These are phyloP conservation scores for Lichtheimia corymbifera DNA, from an alignment of 371 early-diverging fungal species.

Conservation along the genomic window DNA sequence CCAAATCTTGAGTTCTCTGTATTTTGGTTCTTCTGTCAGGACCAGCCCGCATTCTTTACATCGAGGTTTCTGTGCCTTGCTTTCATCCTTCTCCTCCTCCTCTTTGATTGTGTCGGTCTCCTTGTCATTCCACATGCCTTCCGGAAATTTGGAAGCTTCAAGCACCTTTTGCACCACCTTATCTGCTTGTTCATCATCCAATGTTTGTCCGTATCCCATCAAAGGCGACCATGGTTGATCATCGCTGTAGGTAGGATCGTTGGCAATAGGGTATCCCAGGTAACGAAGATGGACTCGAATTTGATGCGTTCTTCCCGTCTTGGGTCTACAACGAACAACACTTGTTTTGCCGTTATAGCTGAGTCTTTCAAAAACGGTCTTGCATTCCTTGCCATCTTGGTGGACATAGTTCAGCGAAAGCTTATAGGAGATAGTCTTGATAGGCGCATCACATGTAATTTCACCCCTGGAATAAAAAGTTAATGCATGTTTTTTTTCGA, in stretches of 20 bases:
- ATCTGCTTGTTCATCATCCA: slow-evolving; percentile 2
- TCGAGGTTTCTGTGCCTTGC: slow-evolving; percentile 17
- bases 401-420: slow-evolving; percentile 86
- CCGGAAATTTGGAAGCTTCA: slow-evolving; percentile 6
- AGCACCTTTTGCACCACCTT: slow-evolving; percentile 9
- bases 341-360: slow-evolving; percentile 68
- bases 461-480: slow-evolving; percentile 18
- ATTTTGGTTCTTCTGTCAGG: slow-evolving; percentile 64
- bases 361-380: slow-evolving; percentile 71
- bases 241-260: slow-evolving; percentile 84
- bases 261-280: slow-evolving; percentile 96
- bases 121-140: slow-evolving; percentile 23
- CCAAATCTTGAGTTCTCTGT: slow-evolving; percentile 75
- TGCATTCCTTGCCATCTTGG: slow-evolving; percentile 77
- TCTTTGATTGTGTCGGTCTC: not conserved
- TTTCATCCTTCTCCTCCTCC: slow-evolving; percentile 4
- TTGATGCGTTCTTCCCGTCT: slow-evolving; percentile 99
- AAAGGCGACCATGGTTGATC: slow-evolving; percentile 6
- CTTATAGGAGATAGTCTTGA: slow-evolving; percentile 80
- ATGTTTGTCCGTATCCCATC: slow-evolving; percentile 5
- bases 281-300: slow-evolving; percentile 98
- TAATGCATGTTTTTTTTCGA: not conserved
- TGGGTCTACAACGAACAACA: slow-evolving; percentile 76
- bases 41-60: slow-evolving; percentile 56
- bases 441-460: slow-evolving; percentile 77